Base-by-base conservation (phyloP, 495 filamentous ascomycete species). In the Pseudoneurospora amorphoporcata region DNA sequence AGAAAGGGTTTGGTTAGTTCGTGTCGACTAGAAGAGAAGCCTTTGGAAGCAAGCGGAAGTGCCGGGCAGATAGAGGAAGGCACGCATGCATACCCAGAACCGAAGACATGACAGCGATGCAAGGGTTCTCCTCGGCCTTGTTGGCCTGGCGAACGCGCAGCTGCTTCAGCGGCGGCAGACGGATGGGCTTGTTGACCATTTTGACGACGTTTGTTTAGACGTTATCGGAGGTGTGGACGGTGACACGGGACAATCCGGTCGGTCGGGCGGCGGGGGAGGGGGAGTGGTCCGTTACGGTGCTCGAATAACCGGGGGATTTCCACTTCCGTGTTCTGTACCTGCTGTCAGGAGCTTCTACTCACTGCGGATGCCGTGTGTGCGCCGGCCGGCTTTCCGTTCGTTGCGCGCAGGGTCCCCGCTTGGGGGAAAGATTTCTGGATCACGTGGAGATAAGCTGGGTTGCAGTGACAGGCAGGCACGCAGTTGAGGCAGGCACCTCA, bases 141-240 rank as follows among this genome's bases (percentile, higher is more conserved):
- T 97, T 94, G 61, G 95, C 93, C 72, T 90, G 87, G 76, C 91
- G 91, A 69, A 99, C 90, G 75, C 93, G 92, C 65, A 99, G 89
- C 75, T 90, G 88, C 72, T 88, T 88, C 70, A 99, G 88, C 29
- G 95, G 95, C 76, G 96, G 94, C 39, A 99, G 88, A 71, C 92
- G 93, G 73, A 94, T 91, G 23, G 91, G 89, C 72, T 81, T 81
- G 61, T 32, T 32, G 38, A 72, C 9, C 79, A 79, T 80, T 40
- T 71, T 72, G 53, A 32, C 53, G 14, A 29, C 29, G 53, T 12
- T 17, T 2, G 16, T 68, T 19, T 37, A 61, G 37, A 39, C 69
- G 29, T 17, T 61, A 12, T 16, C 23, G 61, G 32, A 17, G 58
- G 38, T 1, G 69, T 4, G n/a, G 29, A 37, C 7, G 5, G 19